phyloP scores from a whole-genome alignment of 306 rosid genomes.

The Vigna nakashimae region DNA sequence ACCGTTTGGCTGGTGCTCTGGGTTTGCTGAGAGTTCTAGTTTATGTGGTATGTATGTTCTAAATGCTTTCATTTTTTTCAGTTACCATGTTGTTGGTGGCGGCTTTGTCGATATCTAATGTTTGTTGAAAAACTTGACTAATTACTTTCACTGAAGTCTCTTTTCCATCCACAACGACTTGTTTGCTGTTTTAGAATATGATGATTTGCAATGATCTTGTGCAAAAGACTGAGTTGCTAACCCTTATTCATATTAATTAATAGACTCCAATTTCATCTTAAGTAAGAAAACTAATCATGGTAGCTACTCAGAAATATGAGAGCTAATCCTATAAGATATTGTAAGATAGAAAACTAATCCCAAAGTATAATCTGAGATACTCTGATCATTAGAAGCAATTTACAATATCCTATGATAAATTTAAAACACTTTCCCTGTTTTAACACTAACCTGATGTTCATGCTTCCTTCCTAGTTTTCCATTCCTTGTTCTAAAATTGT shows the following conservation, averaged over 20 bases:
- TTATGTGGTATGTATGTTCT: slow-evolving; percentile 64
- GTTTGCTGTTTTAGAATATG: background rate
- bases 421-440: background rate
- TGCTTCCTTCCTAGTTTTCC: background rate
- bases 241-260: background rate
- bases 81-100: too few species aligned
- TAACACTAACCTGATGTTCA: background rate
- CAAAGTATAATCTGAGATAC: background rate
- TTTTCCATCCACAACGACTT: too few species aligned
- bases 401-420: background rate
- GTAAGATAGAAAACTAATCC: background rate
- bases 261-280: background rate
- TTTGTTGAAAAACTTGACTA: too few species aligned
- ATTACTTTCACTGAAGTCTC: too few species aligned
- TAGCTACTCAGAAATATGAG: background rate
- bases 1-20: slow-evolving; percentile 81
- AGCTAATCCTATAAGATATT: background rate
- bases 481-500: slow-evolving; percentile 12
- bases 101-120: too few species aligned
- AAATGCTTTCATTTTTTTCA: too few species aligned
- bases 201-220: background rate
- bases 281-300: background rate
- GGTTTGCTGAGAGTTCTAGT: slow-evolving; percentile 85
- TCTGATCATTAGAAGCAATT: background rate
- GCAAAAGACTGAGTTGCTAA: background rate